Conservation (phyloP, 306 rosid genomes). For the Fragaria nilgerrensis region DNA sequence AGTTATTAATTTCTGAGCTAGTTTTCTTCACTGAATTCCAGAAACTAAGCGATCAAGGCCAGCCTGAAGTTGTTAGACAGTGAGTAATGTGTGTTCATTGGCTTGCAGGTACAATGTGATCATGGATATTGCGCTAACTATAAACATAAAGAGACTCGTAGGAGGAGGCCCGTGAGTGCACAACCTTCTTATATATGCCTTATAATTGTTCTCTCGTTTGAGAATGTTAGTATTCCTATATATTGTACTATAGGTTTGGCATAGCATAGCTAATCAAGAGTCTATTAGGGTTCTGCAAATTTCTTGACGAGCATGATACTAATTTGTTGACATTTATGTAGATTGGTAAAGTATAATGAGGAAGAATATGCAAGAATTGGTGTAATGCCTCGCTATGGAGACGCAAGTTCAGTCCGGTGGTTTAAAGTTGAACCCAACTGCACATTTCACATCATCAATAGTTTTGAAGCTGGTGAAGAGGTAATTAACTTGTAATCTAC, state of each 20-base stretch:
- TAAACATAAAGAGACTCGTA: constrained; percentile 51
- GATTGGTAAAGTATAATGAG: constrained; percentile 46
- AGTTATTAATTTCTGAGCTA: not conserved
- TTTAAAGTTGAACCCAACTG: constrained; percentile 61
- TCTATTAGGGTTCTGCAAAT: not conserved
- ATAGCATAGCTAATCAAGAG: not conserved
- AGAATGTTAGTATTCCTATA: not conserved
- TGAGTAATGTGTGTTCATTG: not conserved
- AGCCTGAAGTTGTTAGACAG: not conserved
- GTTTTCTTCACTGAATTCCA: not conserved
- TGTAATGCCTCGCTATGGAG: constrained; percentile 71
- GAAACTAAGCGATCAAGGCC: not conserved
- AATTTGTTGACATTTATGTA: constrained; percentile 16
- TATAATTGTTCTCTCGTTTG: not conserved
- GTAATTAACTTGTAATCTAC: constrained; percentile 20
- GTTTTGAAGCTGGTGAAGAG: constrained; percentile 62
- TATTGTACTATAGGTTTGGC: not conserved
- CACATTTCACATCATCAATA: constrained; percentile 63
- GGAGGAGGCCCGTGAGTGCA: constrained; percentile 64
- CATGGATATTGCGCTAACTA: constrained; percentile 62
- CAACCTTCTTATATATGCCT: not conserved
- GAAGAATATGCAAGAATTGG: constrained; percentile 65
- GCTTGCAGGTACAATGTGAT: constrained; percentile 58
- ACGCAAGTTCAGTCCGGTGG: constrained; percentile 59
- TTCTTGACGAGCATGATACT: constrained; percentile 9